A percentile compares a stretch with the other conserved stretches of the same genome.
phyloP scores from a whole-genome alignment of 805 yeast genomes.

The Kluyveromyces siamensis region DNA sequence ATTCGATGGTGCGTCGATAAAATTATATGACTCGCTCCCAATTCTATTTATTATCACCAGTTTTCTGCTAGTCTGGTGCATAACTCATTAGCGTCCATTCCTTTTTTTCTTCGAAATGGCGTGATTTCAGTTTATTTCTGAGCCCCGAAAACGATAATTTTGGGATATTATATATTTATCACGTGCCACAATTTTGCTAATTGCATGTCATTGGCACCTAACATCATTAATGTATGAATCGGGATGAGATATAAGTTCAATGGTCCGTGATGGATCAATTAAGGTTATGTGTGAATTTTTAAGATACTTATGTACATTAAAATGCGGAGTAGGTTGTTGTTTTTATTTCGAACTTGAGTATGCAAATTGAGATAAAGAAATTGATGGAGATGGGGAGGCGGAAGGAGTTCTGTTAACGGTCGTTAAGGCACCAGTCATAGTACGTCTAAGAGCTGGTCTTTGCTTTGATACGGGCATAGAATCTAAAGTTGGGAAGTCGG shows the following conservation, averaged over 20 bases:
- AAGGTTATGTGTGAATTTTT: too few relatives aligned
- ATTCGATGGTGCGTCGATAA: background rate
- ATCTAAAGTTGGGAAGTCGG: background rate
- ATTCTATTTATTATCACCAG: background rate
- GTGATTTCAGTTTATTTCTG: background rate
- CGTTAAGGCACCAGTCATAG: slow-evolving; percentile 1
- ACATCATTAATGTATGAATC: too few relatives aligned
- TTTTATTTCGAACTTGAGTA: background rate
- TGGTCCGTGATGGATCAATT: too few relatives aligned
- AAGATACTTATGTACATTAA: background rate
- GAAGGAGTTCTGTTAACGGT: background rate
- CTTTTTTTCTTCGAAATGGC: background rate
- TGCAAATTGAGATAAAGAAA: slow-evolving; percentile 3
- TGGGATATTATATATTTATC: background rate
- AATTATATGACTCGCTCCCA: too few relatives aligned
- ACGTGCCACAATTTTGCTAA: background rate
- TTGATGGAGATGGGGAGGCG: background rate
- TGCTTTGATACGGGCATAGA: background rate
- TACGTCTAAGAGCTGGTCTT: background rate
- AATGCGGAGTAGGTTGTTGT: background rate
- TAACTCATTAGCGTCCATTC: background rate
- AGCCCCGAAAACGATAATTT: background rate
- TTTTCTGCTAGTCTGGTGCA: background rate
- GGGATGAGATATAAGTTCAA: too few relatives aligned
- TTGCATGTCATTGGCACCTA: background rate